Evolutionary conservation across 305 asterid species (phyloP).

Genomic region (Coffea humblotiana): DNA sequence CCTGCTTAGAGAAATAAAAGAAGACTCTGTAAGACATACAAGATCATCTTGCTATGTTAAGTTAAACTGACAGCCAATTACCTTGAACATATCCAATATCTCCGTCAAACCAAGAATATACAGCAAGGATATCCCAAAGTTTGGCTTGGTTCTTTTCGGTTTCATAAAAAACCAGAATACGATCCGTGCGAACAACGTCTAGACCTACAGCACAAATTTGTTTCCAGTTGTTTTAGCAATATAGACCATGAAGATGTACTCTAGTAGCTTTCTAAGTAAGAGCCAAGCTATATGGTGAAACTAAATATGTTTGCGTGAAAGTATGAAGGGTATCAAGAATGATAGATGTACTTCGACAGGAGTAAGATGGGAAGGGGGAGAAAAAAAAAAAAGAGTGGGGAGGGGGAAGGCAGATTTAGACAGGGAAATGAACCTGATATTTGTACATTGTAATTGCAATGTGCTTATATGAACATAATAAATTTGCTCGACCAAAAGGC

Average conservation of each 20-base stretch:
- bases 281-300: background rate
- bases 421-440: background rate
- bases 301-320: background rate
- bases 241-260: background rate
- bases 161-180: slow-evolving; percentile 75
- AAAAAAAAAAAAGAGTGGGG: no score
- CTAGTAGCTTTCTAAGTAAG: background rate
- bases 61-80: slow-evolving; percentile 32
- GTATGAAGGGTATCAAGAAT: background rate
- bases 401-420: background rate
- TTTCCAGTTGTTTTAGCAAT: slow-evolving; percentile 22
- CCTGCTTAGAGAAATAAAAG: slow-evolving; percentile 47
- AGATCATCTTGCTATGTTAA: slow-evolving; percentile 20
- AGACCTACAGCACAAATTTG: slow-evolving; percentile 55
- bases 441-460: no score
- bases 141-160: slow-evolving; percentile 73
- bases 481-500: background rate
- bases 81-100: slow-evolving; percentile 99
- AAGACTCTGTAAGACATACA: slow-evolving; percentile 21
- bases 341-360: background rate
- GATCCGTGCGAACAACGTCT: slow-evolving; percentile 95
- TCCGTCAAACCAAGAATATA: slow-evolving; percentile 91
- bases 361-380: background rate
- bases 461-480: background rate
- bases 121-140: slow-evolving; percentile 86